phyloP scores from a whole-genome alignment of 2,329 filamentous ascomycete species.

The Truncatella angustata region DNA sequence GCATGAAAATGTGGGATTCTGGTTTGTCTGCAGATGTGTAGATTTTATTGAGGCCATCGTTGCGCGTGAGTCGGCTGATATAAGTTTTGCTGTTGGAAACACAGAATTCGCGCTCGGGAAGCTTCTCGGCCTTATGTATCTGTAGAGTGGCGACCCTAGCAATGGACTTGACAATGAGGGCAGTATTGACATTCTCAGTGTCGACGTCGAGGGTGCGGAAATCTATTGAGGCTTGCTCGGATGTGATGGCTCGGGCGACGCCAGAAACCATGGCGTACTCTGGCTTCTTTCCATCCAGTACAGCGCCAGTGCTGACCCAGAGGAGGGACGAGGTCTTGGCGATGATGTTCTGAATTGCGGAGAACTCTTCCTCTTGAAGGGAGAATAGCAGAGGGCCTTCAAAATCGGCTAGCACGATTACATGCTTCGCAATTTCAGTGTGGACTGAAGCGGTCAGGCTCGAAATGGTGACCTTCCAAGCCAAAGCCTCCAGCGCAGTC shows the following conservation, averaged over 20 bases:
- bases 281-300: slow-evolving; percentile 21
- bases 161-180: slow-evolving; percentile 14
- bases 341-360: slow-evolving; percentile 22
- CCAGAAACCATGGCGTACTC: slow-evolving; percentile 25
- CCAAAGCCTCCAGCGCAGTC: slow-evolving; percentile 10
- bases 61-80: slow-evolving; percentile 23
- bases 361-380: slow-evolving; percentile 23
- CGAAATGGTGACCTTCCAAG: slow-evolving; percentile 11
- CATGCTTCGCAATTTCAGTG: slow-evolving; percentile 15
- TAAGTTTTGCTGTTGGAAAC: slow-evolving; percentile 20
- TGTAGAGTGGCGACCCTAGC: slow-evolving; percentile 14
- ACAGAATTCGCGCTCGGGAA: slow-evolving; percentile 19
- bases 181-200: slow-evolving; percentile 11
- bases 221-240: slow-evolving; percentile 25
- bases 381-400: slow-evolving; percentile 25
- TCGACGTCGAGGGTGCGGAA: slow-evolving; percentile 23
- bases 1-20: slow-evolving; percentile 11
- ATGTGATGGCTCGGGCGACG: slow-evolving; percentile 19
- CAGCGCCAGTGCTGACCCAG: slow-evolving; percentile 26
- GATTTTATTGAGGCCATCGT: slow-evolving; percentile 16
- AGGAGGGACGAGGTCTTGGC: slow-evolving; percentile 21
- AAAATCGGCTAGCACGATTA: slow-evolving; percentile 28
- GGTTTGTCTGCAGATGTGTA: slow-evolving; percentile 1
- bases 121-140: slow-evolving; percentile 9
- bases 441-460: slow-evolving; percentile 10